Conservation (phyloP, 371 early-diverging fungal genomes). For the Mucor saturninus region DNA sequence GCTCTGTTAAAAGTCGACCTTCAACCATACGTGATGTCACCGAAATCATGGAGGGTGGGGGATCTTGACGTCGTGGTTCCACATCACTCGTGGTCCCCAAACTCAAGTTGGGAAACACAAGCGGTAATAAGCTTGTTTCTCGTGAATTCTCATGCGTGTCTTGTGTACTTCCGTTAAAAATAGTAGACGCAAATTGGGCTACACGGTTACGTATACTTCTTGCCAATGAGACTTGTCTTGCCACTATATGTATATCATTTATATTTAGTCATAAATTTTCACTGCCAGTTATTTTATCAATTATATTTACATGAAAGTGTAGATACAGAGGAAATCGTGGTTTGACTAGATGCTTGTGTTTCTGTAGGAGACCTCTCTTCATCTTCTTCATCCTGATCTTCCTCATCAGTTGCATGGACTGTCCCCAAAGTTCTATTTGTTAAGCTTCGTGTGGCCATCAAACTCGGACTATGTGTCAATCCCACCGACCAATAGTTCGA, state of each 20-base stretch:
- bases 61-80: neutral
- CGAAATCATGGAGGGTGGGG: slow-evolving; percentile 16
- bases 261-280: too few species aligned
- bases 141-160: neutral
- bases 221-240: slow-evolving; percentile 6
- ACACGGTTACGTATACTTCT: slow-evolving; percentile 16
- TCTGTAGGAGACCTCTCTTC: neutral
- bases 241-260: neutral
- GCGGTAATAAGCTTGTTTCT: neutral
- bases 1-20: slow-evolving; percentile 13
- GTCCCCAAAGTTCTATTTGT: slow-evolving; percentile 1
- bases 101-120: slow-evolving; percentile 3
- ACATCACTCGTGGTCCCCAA: neutral
- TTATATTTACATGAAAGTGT: slow-evolving; percentile 1
- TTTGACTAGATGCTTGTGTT: neutral
- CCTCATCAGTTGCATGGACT: neutral
- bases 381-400: neutral
- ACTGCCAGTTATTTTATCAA: too few species aligned
- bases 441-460: neutral
- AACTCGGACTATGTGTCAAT: neutral
- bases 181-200: slow-evolving; percentile 13
- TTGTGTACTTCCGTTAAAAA: slow-evolving; percentile 4
- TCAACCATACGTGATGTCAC: slow-evolving; percentile 13
- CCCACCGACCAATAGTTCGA: slow-evolving; percentile 6
- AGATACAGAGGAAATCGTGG: neutral